A percentile compares a stretch with the other conserved stretches of the same genome.
Conservation (phyloP, 1,284 basidiomycete species). For the Trichosporon sp. region DNA sequence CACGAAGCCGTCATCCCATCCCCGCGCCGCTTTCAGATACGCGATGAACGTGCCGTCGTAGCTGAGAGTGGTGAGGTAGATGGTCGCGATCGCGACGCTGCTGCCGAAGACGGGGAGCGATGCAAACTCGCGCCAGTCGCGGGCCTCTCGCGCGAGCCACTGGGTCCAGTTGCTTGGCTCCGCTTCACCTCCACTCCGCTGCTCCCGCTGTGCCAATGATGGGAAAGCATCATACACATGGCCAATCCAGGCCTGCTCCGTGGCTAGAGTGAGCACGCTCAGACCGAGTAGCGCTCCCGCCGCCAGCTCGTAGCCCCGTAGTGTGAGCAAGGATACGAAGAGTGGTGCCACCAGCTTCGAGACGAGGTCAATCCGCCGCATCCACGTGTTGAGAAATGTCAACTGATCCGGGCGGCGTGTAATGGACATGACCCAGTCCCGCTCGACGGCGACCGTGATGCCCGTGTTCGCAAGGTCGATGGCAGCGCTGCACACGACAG, state of each 20-base stretch:
- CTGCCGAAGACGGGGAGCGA: conserved; percentile 49
- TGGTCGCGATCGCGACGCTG: conserved; percentile 43
- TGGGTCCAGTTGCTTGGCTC: neutral
- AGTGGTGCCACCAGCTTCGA: conserved; percentile 51
- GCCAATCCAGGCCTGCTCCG: conserved; percentile 46
- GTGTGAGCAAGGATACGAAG: conserved; percentile 49
- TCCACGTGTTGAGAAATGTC: conserved; percentile 44
- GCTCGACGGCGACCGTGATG: conserved; percentile 50
- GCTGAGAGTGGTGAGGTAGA: conserved; percentile 52
- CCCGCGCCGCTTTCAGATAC: conserved; percentile 38
- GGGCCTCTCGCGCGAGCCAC: conserved; percentile 18
- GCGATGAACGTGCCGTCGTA: conserved; percentile 45
- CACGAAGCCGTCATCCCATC: conserved; percentile 46
- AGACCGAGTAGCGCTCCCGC: conserved; percentile 32
- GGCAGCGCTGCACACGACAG: conserved; percentile 38
- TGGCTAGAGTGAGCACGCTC: conserved; percentile 24
- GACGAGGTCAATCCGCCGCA: conserved; percentile 50
- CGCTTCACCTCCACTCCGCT: neutral
- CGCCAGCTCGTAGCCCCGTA: conserved; percentile 34
- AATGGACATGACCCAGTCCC: conserved; percentile 52
- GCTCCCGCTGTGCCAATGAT: conserved; percentile 16
- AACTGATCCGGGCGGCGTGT: conserved; percentile 30
- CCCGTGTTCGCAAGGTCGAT: conserved; percentile 48
- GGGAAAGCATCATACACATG: conserved; percentile 45
- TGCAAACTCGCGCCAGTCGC: conserved; percentile 49